Evolutionary conservation across 108 stramenopile species (phyloP).

Genomic region (Aurantiochytrium sp.): DNA sequence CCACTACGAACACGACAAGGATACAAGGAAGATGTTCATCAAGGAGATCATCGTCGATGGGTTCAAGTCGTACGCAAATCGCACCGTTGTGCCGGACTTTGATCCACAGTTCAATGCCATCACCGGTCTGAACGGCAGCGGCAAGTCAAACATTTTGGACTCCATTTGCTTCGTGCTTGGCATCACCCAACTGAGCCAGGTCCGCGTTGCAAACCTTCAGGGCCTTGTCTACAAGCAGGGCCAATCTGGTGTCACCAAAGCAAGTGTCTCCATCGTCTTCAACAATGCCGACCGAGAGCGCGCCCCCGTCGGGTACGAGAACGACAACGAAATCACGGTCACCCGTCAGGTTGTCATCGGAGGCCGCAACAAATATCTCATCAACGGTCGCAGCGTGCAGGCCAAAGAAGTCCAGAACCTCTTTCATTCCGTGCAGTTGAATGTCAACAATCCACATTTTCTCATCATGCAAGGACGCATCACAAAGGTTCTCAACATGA

Average conservation of each 20-base stretch:
- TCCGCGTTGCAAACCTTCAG: slow-evolving; percentile 89
- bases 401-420: slow-evolving; percentile 89
- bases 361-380: slow-evolving; percentile 94
- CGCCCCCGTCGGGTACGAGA: slow-evolving; percentile 87
- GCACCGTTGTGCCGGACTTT: slow-evolving; percentile 92
- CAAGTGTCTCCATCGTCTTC: slow-evolving; percentile 87
- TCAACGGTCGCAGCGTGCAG: slow-evolving; percentile 85
- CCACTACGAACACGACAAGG: neutral
- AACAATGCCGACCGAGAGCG: slow-evolving; percentile 76
- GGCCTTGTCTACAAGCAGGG: slow-evolving; percentile 99
- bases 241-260: slow-evolving; percentile 97
- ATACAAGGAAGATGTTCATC: slow-evolving; percentile 66
- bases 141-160: slow-evolving; percentile 96
- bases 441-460: slow-evolving; percentile 99
- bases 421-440: slow-evolving; percentile 99
- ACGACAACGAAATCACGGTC: slow-evolving; percentile 79
- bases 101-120: slow-evolving; percentile 99
- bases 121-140: slow-evolving; percentile 96
- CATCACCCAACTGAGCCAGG: slow-evolving; percentile 89
- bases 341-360: slow-evolving; percentile 87
- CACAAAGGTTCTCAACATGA: slow-evolving; percentile 99
- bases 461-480: slow-evolving; percentile 98
- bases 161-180: slow-evolving; percentile 98
- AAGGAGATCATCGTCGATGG: slow-evolving; percentile 95
- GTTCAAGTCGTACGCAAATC: slow-evolving; percentile 96